phyloP scores from a whole-genome alignment of 495 filamentous ascomycete species.

The Emericellopsis terricola region DNA sequence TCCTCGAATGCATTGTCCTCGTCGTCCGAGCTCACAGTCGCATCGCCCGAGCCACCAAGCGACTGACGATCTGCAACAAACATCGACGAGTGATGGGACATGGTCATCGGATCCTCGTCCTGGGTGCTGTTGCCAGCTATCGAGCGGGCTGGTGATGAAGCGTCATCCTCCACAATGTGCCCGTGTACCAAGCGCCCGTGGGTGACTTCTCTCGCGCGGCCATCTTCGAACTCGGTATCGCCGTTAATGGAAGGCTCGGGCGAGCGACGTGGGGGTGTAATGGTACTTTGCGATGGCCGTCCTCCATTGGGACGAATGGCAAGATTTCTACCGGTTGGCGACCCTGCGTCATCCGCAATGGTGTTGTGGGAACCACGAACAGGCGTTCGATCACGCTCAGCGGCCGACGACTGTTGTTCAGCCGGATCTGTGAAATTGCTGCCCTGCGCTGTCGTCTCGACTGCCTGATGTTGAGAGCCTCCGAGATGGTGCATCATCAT shows the following conservation, averaged over 20 bases:
- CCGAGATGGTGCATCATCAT: constrained; percentile 31
- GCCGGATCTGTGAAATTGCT: constrained; percentile 12
- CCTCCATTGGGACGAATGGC: too few species aligned
- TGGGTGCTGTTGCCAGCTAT: constrained; percentile 31
- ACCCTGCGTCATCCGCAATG: constrained; percentile 18
- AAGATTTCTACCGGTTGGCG: constrained; percentile 13
- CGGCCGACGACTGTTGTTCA: not conserved
- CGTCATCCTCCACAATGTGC: constrained; percentile 84
- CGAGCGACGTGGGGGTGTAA: not conserved
- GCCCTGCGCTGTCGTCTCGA: not conserved
- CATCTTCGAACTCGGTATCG: constrained; percentile 63
- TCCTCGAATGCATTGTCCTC: constrained; percentile 64
- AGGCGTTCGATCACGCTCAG: constrained; percentile 7
- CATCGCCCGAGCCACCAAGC: constrained; percentile 70
- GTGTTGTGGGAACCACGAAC: constrained; percentile 3
- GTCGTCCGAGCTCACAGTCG: constrained; percentile 64
- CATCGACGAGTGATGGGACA: constrained; percentile 36
- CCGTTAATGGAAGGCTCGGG: constrained; percentile 14
- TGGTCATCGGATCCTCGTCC: constrained; percentile 38
- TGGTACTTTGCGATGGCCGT: not conserved
- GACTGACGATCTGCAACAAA: constrained; percentile 40
- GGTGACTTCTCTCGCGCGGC: constrained; percentile 75
- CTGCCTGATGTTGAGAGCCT: constrained; percentile 8
- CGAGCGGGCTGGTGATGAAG: constrained; percentile 48
- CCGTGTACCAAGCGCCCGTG: constrained; percentile 87